Base-by-base conservation (phyloP, 305 asterid genomes). In the Solanum aculeatissimum region DNA sequence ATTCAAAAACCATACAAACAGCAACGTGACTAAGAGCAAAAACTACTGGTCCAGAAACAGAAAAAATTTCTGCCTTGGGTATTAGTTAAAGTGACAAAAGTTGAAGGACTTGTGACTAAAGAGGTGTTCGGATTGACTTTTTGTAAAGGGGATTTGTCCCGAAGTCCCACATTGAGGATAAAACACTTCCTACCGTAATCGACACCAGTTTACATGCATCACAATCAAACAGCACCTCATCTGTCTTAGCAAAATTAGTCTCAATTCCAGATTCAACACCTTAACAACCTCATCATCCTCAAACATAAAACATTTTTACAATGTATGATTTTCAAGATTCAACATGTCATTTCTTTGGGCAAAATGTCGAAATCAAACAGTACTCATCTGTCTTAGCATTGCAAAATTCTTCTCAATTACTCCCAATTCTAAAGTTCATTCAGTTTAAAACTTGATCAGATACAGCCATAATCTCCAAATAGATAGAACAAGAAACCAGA, bases 211-310 rank as follows among this genome's bases (percentile, higher is more conserved):
- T 35, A 35, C 40, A 35, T 35, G 40, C 72, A 65, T 65, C 74
- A 32, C 16, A 16, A 66, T 32, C 74, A 45, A 47, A 74, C 58
- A 23, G 7, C 9, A 74, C 15, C 15, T 45, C 40, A 74, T 74
- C 42, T 25, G 21, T 45, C 57, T 6, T 47, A 8, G 45, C 47
- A 66, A 66, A 66, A 32, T 16, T 66, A 7, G 13, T 65, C 62
- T n/a, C 42, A 9, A n/a, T 68, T 18, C 99, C 93, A 96, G 81
- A 86, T 96, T 94, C 92, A 92, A 85, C 80, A 91, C 88, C 87
- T 94, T 94, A 16, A 96, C 98, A 38, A 92, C 93, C 9, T 98
- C 99, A 84, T 94, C 92, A 18, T 91, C 98, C 15, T 91, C 96
- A 63, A 85, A 90, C 92, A 96, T 92, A 0, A 0, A 11, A 47